Conservation (phyloP, 73 alveolate genomes). For the Paramecium sonneborni region DNA sequence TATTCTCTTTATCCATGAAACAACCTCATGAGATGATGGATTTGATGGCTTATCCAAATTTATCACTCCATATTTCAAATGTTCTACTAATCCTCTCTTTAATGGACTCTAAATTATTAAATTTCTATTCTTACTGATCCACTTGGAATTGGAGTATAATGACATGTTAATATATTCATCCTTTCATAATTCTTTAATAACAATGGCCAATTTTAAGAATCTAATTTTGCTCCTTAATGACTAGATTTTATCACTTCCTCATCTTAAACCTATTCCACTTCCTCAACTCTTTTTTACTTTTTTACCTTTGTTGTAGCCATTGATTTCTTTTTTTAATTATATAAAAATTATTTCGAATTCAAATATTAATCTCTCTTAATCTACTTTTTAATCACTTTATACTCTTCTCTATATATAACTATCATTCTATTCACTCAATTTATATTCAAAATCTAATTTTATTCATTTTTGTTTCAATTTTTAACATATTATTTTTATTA, state of each 20-base stretch:
- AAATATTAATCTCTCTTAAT: background rate
- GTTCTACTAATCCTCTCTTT: conserved; percentile 94
- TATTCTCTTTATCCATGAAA: conserved; percentile 98
- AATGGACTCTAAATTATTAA: conserved; percentile 87
- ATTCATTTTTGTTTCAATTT: background rate
- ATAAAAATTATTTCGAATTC: background rate
- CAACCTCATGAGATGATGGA: conserved; percentile 99
- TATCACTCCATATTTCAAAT: conserved; percentile 97
- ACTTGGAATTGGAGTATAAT: conserved; percentile 98
- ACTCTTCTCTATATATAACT: too few relatives aligned
- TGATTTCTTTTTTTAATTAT: conserved; percentile 32
- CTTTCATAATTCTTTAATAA: conserved; percentile 87
- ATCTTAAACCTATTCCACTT: conserved; percentile 51
- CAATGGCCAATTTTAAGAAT: conserved; percentile 85
- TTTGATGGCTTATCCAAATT: conserved; percentile 99
- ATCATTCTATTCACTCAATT: too few relatives aligned
- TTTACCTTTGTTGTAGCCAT: conserved; percentile 59
- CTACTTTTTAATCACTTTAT: too few relatives aligned
- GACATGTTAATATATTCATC: conserved; percentile 91
- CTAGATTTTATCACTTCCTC: conserved; percentile 54
- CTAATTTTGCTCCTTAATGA: conserved; percentile 72
- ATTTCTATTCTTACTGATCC: conserved; percentile 73
- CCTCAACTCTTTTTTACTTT: conserved; percentile 55
- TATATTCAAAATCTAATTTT: too few relatives aligned
- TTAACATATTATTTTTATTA: too few relatives aligned